phyloP scores from a whole-genome alignment of 257 asterid genomes.

The Anisodus tanguticus region DNA sequence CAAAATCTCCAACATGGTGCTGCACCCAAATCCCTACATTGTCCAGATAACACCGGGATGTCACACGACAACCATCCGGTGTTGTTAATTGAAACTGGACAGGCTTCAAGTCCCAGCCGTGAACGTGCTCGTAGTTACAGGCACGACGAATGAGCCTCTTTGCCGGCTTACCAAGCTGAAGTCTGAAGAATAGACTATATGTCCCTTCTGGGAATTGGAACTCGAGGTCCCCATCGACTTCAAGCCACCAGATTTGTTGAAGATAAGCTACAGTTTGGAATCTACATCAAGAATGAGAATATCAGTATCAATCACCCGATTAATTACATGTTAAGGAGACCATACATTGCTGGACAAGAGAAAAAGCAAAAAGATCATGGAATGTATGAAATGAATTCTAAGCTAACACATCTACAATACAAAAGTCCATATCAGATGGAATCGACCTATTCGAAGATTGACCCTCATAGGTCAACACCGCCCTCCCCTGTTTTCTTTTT shows the following conservation, averaged over 20 bases:
- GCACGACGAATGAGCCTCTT: slow-evolving; percentile 58
- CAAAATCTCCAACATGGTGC: slow-evolving; percentile 79
- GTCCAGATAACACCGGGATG: slow-evolving; percentile 48
- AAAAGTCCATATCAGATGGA: background rate
- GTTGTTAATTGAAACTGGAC: slow-evolving; percentile 67
- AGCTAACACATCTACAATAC: background rate
- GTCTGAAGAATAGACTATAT: slow-evolving; percentile 78
- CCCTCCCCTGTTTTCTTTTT: background rate
- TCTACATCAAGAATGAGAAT: slow-evolving; percentile 41
- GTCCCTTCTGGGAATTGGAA: slow-evolving; percentile 70
- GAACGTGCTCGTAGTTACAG: slow-evolving; percentile 55
- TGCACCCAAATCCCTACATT: slow-evolving; percentile 69
- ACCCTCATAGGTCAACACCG: background rate
- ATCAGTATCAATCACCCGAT: slow-evolving; percentile 10
- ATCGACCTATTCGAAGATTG: background rate
- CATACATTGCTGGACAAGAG: background rate
- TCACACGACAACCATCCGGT: slow-evolving; percentile 53
- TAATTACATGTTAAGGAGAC: too few species aligned
- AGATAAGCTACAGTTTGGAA: slow-evolving; percentile 79
- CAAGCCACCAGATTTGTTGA: slow-evolving; percentile 94
- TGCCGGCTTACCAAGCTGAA: slow-evolving; percentile 63
- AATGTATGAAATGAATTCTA: background rate
- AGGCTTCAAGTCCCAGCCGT: slow-evolving; percentile 85
- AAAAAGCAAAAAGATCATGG: background rate
- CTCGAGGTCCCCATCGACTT: slow-evolving; percentile 73